Conservation (phyloP, 2,329 filamentous ascomycete genomes). For the Saccharata proteae region DNA sequence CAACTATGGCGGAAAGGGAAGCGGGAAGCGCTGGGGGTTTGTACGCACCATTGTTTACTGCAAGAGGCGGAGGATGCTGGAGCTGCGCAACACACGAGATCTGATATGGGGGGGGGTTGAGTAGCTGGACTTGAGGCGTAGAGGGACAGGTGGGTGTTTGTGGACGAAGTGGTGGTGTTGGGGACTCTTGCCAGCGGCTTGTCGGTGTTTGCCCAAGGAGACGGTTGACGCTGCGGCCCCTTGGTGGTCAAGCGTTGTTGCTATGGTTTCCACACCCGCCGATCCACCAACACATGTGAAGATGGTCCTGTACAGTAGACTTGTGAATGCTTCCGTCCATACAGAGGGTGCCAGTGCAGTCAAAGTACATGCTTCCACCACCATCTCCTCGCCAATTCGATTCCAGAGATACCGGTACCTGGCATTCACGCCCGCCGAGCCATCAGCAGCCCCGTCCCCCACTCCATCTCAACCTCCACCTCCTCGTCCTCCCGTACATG, state of each 20-base stretch:
- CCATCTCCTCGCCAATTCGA: too few relatives aligned
- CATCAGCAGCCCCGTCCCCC: constrained; percentile 49
- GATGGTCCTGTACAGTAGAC: not conserved
- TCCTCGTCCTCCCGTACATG: constrained; percentile 21
- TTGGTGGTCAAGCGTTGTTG: not conserved
- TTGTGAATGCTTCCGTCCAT: not conserved
- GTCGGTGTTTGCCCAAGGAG: too few relatives aligned
- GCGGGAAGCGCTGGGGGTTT: not conserved
- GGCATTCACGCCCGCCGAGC: constrained; percentile 32
- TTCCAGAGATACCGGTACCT: not conserved
- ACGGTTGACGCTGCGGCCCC: not conserved
- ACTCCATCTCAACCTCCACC: constrained; percentile 38
- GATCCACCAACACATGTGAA: not conserved
- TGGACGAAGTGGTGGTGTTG: too few relatives aligned
- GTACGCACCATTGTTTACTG: constrained; percentile 6
- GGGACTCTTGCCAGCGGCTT: too few relatives aligned
- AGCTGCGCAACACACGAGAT: too few relatives aligned
- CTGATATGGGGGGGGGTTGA: too few relatives aligned
- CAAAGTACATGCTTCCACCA: too few relatives aligned
- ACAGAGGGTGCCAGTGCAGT: too few relatives aligned
- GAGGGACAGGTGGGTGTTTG: too few relatives aligned
- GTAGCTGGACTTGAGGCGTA: too few relatives aligned
- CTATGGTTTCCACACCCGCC: not conserved
- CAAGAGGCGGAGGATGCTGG: too few relatives aligned
- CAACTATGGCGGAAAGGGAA: constrained; percentile 2